Base-by-base conservation (phyloP, 2,329 filamentous ascomycete species). In the Alternaria consortialis region DNA sequence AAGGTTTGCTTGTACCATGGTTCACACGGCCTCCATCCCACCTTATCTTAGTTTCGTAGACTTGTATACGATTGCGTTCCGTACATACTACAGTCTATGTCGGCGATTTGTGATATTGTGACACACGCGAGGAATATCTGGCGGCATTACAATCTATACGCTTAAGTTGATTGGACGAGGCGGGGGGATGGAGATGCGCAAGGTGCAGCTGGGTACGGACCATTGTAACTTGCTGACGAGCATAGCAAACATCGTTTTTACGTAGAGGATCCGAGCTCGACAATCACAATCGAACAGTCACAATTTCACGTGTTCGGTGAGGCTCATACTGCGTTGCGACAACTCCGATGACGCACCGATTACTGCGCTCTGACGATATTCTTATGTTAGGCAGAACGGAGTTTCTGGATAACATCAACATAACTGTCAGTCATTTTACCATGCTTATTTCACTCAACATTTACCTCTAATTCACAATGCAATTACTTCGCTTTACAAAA, bases 321-420 rank as follows among this genome's bases (percentile, higher is more conserved):
- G 32, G 53, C 42, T 23, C 23, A 36, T 39, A 20, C 31, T 55
- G 40, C 42, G 31, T 37, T 55, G 42, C 32, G 53, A n/a, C 8
- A 27, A 48, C 32, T 47, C 34, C 34, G 42, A 12, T 40, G 53
- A 55, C 53, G 53, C 53, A 55, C 29, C 32, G 48, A 7, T 9
- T 47, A 17, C 15, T 20, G 53, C 53, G 42, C 42, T 32, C 43
- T 55, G 53, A 55, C 53, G 53, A 55, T 48, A 48, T 20, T 23
- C n/a, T 47, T 20, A 36, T 48, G 53, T 53, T 39, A 32, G 40
- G 32, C 17, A 55, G 40, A 25, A 55, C 53, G 25, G 4, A 55
- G 25, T 4, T 13, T 47, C 23, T 37, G 13, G 13, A 55, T 47
- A 25, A 23, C 42, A 25, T 47, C 23, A 37, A 39, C 17, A 40